Percentiles rank a stretch among this genome's conserved stretches.
These are phyloP conservation scores for Aspergillus melleus DNA, from an alignment of 2,329 filamentous ascomycete species.

Conservation along the genomic window DNA sequence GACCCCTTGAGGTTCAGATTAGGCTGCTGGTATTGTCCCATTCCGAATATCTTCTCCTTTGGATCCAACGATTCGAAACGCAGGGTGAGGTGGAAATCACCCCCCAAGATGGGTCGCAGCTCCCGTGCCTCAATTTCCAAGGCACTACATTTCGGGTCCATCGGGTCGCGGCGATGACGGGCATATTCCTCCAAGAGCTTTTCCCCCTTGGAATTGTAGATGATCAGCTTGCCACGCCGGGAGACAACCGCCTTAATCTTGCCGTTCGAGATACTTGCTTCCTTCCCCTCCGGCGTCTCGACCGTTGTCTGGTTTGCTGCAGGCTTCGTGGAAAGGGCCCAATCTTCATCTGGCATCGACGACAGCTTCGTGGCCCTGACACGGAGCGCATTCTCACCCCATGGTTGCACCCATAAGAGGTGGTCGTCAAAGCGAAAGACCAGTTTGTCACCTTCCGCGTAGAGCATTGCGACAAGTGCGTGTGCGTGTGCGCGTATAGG, in stretches of 20 bases:
- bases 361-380: conserved; percentile 40
- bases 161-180: conserved; percentile 51
- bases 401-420: conserved; percentile 39
- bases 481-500: not conserved
- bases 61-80: conserved; percentile 58
- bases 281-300: conserved; percentile 20
- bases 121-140: conserved; percentile 59
- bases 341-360: conserved; percentile 36
- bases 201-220: conserved; percentile 45
- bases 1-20: conserved; percentile 62
- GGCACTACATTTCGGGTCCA: conserved; percentile 60
- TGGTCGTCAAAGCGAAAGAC: conserved; percentile 41
- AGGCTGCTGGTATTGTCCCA: conserved; percentile 69
- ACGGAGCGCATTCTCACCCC: conserved; percentile 41
- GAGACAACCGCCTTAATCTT: conserved; percentile 51
- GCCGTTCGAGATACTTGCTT: conserved; percentile 50
- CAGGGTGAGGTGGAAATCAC: conserved; percentile 58
- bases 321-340: conserved; percentile 34
- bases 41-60: conserved; percentile 64
- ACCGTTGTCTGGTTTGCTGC: conserved; percentile 13
- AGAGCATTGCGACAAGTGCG: conserved; percentile 28
- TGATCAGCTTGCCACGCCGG: conserved; percentile 51
- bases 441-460: conserved; percentile 34
- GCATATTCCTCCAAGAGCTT: conserved; percentile 56
- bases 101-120: conserved; percentile 55